Evolutionary conservation across 1,284 basidiomycete genomes (phyloP).

Genomic region (Cerioporus squamosus): DNA sequence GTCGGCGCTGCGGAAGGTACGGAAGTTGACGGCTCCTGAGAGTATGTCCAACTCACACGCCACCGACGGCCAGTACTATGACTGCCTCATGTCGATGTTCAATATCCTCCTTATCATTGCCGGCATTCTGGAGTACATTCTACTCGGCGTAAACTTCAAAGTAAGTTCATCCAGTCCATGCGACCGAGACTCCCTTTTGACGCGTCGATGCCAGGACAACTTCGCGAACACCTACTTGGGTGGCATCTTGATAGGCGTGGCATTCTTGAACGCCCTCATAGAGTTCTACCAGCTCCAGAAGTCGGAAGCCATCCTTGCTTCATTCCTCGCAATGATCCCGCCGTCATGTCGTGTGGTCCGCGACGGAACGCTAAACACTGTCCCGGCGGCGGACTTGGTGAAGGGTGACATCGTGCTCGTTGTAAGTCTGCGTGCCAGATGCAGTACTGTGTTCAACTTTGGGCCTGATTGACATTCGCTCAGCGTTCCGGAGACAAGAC

Average conservation of each 20-base stretch:
- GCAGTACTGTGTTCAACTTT: conserved; percentile 36
- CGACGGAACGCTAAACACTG: conserved; percentile 56
- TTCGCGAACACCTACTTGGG: conserved; percentile 72
- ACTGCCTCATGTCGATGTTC: conserved; percentile 68
- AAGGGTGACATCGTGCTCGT: conserved; percentile 72
- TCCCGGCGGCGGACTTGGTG: conserved; percentile 68
- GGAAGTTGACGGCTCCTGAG: conserved; percentile 15
- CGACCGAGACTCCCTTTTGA: not conserved
- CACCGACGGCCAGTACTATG: conserved; percentile 51
- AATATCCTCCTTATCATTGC: conserved; percentile 69
- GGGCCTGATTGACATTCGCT: conserved; percentile 42
- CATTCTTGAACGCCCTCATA: conserved; percentile 71
- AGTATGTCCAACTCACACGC: conserved; percentile 8
- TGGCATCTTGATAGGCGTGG: conserved; percentile 69
- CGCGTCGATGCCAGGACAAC: conserved; percentile 48
- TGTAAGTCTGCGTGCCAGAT: conserved; percentile 37
- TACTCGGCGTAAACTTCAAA: conserved; percentile 65
- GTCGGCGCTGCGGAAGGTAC: conserved; percentile 64
- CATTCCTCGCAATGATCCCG: conserved; percentile 74
- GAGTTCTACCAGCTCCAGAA: conserved; percentile 76
- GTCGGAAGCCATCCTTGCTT: conserved; percentile 71
- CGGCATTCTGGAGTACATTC: conserved; percentile 65
- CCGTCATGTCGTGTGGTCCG: conserved; percentile 69
- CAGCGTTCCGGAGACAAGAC: conserved; percentile 72
- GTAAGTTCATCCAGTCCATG: conserved; percentile 33